Evolutionary conservation across 1,284 basidiomycete species (phyloP), one percentile per base, ranked within the genome.

Genomic region (Naganishia sp.): DNA sequence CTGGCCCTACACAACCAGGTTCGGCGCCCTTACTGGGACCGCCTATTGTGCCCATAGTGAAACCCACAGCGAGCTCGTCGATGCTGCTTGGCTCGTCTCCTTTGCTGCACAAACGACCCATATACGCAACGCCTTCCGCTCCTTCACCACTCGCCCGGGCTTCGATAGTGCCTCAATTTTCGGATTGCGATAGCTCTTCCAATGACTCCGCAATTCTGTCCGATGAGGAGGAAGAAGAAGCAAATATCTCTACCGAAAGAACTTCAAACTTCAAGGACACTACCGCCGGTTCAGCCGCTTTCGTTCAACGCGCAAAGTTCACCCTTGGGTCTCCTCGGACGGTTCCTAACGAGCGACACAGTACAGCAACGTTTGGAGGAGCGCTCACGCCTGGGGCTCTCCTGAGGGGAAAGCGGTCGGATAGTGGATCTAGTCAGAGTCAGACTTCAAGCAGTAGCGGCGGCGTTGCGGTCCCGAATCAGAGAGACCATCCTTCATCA

Each of bases 221-320:
- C 17, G 58, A 67, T 55, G 67, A 68, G 15, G 67, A 68, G 23
- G 69, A 68, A 6, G 67, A 65, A 10, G 67, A 58, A 39, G 35
- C 35, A 10, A 39, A 2, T 9, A 39, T 13, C 7, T 2, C 35
- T 13, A 6, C 35, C 17, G 65, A 35, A 9, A 47, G 45, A 35
- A 47, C 42, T 41, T 47, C 53, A 25, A 61, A 67, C 51, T 52
- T 67, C 35, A 39, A 6, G 4, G 68, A 69, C 17, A 13, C 18
- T 6, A 18, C 28, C 11, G 4, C 13, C 25, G 49, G 28, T 32
- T 17, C 21, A 31, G 17, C 3, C 23, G 25, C 28, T 39, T n/a
- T 17, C 23, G 54, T 31, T 21, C 21, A 35, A 9, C 31, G 32
- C 18, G 23, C 10, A 45, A 45, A 32, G 52, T 63, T 63, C 28